Percentiles rank a stretch among this genome's conserved stretches.
phyloP scores from a whole-genome alignment of 176 grass and related monocot species.

The Leersia perrieri region DNA sequence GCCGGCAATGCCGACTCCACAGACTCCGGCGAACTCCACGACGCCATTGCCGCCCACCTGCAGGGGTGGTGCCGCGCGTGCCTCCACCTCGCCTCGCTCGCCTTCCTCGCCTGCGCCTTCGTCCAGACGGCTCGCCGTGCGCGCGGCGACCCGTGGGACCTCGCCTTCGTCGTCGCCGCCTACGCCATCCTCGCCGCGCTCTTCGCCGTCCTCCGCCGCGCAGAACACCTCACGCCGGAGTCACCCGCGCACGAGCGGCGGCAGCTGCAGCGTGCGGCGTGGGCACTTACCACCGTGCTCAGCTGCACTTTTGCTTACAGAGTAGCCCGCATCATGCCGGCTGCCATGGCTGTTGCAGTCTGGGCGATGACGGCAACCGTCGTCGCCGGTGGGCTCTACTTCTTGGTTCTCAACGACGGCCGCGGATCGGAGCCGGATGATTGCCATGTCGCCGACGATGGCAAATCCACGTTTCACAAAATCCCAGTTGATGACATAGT shows the following conservation, averaged over 20 bases:
- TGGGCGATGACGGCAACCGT: slow-evolving; percentile 7
- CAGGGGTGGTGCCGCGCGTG: not conserved
- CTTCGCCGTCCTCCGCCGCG: not conserved
- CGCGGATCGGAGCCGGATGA: not conserved
- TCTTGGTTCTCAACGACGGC: not conserved
- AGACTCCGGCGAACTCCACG: too few relatives aligned
- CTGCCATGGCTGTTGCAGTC: not conserved
- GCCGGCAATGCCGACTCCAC: too few relatives aligned
- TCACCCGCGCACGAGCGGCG: not conserved
- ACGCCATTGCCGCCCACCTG: not conserved
- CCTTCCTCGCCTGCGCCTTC: slow-evolving; percentile 2
- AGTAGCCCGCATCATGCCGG: not conserved
- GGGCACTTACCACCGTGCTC: slow-evolving; percentile 2
- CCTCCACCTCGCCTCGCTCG: not conserved
- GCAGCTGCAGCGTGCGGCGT: not conserved
- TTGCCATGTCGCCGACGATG: not conserved
- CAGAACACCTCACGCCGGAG: not conserved
- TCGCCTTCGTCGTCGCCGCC: not conserved
- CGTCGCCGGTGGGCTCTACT: not conserved
- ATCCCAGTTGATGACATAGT: not conserved
- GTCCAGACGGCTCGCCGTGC: not conserved
- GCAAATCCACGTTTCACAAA: not conserved
- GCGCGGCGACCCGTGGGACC: not conserved
- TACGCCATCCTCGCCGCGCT: not conserved
- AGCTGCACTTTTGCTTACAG: slow-evolving; percentile 19